These are phyloP conservation scores for Xenoacremonium recifei DNA, from an alignment of 2,329 filamentous ascomycete species.

Conservation along the genomic window DNA sequence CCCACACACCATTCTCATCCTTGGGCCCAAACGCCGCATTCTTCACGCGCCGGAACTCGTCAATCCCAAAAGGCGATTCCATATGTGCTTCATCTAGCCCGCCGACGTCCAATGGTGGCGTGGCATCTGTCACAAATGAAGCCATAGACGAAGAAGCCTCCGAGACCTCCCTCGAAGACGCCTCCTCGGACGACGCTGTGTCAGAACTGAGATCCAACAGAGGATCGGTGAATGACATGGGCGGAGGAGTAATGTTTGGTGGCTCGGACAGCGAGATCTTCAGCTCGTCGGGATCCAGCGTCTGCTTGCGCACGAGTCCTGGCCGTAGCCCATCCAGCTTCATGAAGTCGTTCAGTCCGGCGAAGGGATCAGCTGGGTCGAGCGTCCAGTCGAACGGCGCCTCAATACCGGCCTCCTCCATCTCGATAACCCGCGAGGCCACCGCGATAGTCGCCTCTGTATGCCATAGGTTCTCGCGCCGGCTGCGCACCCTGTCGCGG, in stretches of 20 bases:
- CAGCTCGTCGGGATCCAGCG: slow-evolving; percentile 4
- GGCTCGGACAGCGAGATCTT: slow-evolving; percentile 10
- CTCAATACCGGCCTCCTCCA: slow-evolving; percentile 30
- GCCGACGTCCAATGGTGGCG: slow-evolving; percentile 12
- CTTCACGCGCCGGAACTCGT: slow-evolving; percentile 26
- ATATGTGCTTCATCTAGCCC: slow-evolving; percentile 9
- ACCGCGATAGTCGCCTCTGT: slow-evolving; percentile 30
- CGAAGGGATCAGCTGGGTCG: background rate
- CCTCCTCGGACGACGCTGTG: background rate
- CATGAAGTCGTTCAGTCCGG: background rate
- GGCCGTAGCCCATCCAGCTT: slow-evolving; percentile 1
- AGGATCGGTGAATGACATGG: slow-evolving; percentile 16
- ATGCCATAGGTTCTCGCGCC: slow-evolving; percentile 41
- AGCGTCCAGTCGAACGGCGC: background rate
- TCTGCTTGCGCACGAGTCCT: background rate
- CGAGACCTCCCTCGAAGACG: slow-evolving; percentile 5
- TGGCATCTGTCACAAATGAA: slow-evolving; percentile 13
- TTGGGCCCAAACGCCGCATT: slow-evolving; percentile 28
- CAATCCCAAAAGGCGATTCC: slow-evolving; percentile 27
- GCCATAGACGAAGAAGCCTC: slow-evolving; percentile 11
- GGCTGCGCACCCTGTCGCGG: slow-evolving; percentile 27
- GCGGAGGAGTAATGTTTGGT: slow-evolving; percentile 8
- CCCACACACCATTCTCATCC: slow-evolving; percentile 23
- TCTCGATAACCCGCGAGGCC: slow-evolving; percentile 32
- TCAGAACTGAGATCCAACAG: slow-evolving; percentile 4